Conservation (phyloP, 257 asterid genomes). For the Mitragyna speciosa region DNA sequence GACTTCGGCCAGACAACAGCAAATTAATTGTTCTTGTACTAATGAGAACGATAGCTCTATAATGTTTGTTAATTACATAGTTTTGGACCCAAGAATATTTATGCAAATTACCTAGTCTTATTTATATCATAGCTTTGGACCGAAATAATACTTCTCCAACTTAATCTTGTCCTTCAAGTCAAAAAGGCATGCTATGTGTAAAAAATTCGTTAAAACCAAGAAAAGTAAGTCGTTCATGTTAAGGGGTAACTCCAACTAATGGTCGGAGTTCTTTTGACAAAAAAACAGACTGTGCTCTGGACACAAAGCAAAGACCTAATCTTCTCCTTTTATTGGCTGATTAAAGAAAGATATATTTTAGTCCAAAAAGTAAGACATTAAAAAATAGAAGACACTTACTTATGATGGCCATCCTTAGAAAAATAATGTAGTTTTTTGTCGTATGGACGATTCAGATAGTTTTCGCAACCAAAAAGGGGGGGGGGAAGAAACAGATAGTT, state of each 20-base stretch:
- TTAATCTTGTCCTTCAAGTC: background rate
- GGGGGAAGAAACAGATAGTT: too few species aligned
- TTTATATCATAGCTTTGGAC: background rate
- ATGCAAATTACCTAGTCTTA: background rate
- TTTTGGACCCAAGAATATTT: background rate
- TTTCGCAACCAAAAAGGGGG: too few species aligned
- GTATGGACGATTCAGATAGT: too few species aligned
- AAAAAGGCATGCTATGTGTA: background rate
- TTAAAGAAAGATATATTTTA: background rate
- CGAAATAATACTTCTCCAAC: background rate
- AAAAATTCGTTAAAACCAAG: background rate
- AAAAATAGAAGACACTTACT: background rate
- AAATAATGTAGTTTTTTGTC: too few species aligned
- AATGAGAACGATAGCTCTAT: too few species aligned
- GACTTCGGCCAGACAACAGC: too few species aligned
- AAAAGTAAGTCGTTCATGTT: background rate
- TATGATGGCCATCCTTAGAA: too few species aligned
- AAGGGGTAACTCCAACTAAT: background rate
- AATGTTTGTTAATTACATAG: too few species aligned
- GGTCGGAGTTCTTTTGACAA: background rate
- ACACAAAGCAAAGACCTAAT: background rate
- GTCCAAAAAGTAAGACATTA: background rate
- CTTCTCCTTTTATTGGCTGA: background rate
- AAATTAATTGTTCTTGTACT: too few species aligned
- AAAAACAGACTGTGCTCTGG: background rate